These are phyloP conservation scores for Aspergillus costaricaensis DNA, from an alignment of 2,329 filamentous ascomycete genomes.

Conservation along the genomic window DNA sequence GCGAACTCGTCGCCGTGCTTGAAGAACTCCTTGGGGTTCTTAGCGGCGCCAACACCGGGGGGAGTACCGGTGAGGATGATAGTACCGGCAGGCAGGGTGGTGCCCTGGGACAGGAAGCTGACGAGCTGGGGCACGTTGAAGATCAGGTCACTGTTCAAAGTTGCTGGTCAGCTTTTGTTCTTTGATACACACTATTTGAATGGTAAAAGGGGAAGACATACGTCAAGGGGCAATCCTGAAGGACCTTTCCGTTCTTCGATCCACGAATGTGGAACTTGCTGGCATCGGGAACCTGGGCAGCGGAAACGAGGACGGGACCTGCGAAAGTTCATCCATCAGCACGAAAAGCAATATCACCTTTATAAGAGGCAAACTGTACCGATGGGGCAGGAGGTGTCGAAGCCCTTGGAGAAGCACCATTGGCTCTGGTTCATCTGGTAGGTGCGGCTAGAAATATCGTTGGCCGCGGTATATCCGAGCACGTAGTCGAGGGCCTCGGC, in stretches of 20 bases:
- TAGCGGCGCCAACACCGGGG: slow-evolving; percentile 44
- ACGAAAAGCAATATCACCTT: not conserved
- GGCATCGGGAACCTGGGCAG: slow-evolving; percentile 34
- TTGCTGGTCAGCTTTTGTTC: slow-evolving; percentile 11
- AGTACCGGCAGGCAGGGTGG: slow-evolving; percentile 45
- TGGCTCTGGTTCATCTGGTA: slow-evolving; percentile 58
- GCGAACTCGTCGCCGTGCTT: slow-evolving; percentile 51
- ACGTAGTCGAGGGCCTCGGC: slow-evolving; percentile 61
- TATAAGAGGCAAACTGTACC: slow-evolving; percentile 31
- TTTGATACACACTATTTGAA: too few relatives aligned
- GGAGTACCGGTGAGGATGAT: slow-evolving; percentile 49
- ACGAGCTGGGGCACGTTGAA: slow-evolving; percentile 53
- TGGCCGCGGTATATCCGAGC: slow-evolving; percentile 64
- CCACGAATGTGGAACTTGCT: slow-evolving; percentile 38
- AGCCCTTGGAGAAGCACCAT: slow-evolving; percentile 62
- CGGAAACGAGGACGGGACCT: slow-evolving; percentile 55
- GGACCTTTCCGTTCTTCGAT: slow-evolving; percentile 52
- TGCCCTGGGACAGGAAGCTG: slow-evolving; percentile 44
- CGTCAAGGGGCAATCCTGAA: slow-evolving; percentile 53
- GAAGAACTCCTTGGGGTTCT: slow-evolving; percentile 47
- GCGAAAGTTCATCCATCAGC: not conserved
- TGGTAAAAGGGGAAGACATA: slow-evolving; percentile 24
- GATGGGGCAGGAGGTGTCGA: slow-evolving; percentile 59
- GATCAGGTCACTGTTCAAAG: slow-evolving; percentile 52
- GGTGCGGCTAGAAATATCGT: slow-evolving; percentile 64